Conservation (phyloP, 129 eudicot species). For the Flaveria linearis region DNA sequence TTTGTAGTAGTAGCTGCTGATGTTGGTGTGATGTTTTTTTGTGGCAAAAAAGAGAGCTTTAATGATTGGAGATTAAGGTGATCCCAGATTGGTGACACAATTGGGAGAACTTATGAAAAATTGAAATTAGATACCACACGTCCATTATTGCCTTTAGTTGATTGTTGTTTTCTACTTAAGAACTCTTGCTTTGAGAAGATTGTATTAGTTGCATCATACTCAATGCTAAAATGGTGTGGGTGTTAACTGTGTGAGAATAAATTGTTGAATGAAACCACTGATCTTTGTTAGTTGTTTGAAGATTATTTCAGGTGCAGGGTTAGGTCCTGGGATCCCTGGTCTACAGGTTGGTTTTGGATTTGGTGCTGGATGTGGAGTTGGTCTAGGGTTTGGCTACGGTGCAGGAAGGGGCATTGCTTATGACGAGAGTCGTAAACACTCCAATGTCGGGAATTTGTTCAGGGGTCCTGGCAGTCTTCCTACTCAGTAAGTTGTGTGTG, state of each 20-base stretch:
- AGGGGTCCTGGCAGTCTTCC: constrained; percentile 50
- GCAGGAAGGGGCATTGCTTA: constrained; percentile 86
- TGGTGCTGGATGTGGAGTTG: constrained; percentile 96
- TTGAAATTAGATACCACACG: neutral
- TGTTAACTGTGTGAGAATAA: neutral
- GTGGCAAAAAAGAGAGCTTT: neutral
- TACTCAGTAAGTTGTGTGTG: constrained; percentile 58
- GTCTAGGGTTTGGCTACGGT: constrained; percentile 94
- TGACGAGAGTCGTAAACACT: constrained; percentile 63
- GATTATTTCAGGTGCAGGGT: constrained; percentile 63
- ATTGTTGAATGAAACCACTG: neutral
- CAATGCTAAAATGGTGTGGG: neutral
- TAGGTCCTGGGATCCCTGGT: constrained; percentile 94
- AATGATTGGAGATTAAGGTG: neutral
- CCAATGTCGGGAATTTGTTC: constrained; percentile 59
- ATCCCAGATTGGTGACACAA: neutral
- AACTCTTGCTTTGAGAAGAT: neutral
- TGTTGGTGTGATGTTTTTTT: neutral
- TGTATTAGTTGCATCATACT: neutral
- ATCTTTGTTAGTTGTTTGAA: neutral
- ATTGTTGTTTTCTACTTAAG: neutral
- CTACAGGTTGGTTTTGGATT: constrained; percentile 86
- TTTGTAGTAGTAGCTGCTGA: neutral
- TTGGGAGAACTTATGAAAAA: neutral
- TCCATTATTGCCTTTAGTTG: neutral